Evolutionary conservation across 2,329 filamentous ascomycete genomes (phyloP).

Genomic region (Tolypocladium endophyticum): DNA sequence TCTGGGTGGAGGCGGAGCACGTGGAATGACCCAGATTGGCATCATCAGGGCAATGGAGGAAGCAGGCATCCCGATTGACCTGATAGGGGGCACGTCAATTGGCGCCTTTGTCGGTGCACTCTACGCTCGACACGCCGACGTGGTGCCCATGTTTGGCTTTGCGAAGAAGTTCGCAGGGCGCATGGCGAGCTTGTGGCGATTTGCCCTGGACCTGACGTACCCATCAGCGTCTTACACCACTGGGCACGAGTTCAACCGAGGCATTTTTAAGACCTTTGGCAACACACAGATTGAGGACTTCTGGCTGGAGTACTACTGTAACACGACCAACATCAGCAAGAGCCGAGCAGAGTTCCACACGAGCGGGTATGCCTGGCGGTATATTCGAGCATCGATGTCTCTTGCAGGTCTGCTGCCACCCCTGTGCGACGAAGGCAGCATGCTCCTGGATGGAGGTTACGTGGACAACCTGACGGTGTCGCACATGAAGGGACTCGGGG

Average conservation of each 20-base stretch:
- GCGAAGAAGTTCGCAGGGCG: constrained; percentile 95
- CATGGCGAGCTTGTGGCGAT: constrained; percentile 99
- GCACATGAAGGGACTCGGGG: constrained; percentile 91
- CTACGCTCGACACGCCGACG: constrained; percentile 91
- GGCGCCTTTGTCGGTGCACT: constrained; percentile 90
- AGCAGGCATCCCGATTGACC: constrained; percentile 89
- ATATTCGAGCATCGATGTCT: constrained; percentile 94
- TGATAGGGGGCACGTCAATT: constrained; percentile 92
- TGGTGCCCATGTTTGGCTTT: constrained; percentile 92
- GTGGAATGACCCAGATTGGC: constrained; percentile 86
- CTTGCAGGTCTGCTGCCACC: constrained; percentile 86
- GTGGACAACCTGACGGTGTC: constrained; percentile 94
- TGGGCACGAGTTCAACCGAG: constrained; percentile 96
- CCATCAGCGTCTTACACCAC: constrained; percentile 96
- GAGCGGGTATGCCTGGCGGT: constrained; percentile 94
- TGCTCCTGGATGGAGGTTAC: constrained; percentile 94
- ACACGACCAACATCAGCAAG: constrained; percentile 97
- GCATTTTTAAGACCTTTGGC: constrained; percentile 97
- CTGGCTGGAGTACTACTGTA: constrained; percentile 98
- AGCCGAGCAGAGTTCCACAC: constrained; percentile 88
- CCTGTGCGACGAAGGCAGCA: constrained; percentile 90
- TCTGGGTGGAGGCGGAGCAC: constrained; percentile 82
- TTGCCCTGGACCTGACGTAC: constrained; percentile 90
- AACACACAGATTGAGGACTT: constrained; percentile 98
- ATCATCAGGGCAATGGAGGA: constrained; percentile 94